Evolutionary conservation across 768 basidiomycete genomes (phyloP), one percentile per base, ranked within the genome.

Genomic region (Paxillus rubicundulus): DNA sequence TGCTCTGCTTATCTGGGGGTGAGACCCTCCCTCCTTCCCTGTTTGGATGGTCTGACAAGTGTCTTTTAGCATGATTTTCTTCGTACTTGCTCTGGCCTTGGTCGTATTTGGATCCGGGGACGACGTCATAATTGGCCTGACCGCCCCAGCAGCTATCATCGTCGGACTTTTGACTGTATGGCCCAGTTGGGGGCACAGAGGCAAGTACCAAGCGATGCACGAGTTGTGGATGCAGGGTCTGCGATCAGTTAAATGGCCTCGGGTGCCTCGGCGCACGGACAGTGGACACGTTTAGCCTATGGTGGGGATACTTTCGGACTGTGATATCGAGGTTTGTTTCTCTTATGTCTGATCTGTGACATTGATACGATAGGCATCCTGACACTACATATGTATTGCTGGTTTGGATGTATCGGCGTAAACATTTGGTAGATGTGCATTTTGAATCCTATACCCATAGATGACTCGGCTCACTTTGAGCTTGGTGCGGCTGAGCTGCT

Each of bases 1-100:
- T 49, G 77, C 78, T 5, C 57, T 80, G 21, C 66, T 81, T 30
- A 75, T 80, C 67, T 81, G 79, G 79, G 74, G 72, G 79, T 80
- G 59, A 60, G 78, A 72, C 5, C 16, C n/a, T 17, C 10, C 17
- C 16, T 40, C 8, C 18, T 32, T 20, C 39, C 37, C 21, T 4
- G 17, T 9, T 7, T 12, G 41, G 28, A 5, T 18, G 18, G 17
- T 21, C 20, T 16, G 21, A 33, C 24, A 27, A 43, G 38, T 17
- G 9, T 37, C 37, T 12, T 32, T 24, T 34, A 56, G 54, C 10
- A 56, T 56, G 44, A 8, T 52, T 17, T 46, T 52, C 34, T 56
- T 56, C 34, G 34, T 52, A 9, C 47, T 56, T 9, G 45, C 39
- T 9, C 33, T 56, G 28, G 52, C 54, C 4, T 18, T 56, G 5